A percentile compares a stretch with the other conserved stretches of the same genome.
These are phyloP conservation scores for Salix udensis DNA, from an alignment of 345 rosid species.

Conservation along the genomic window DNA sequence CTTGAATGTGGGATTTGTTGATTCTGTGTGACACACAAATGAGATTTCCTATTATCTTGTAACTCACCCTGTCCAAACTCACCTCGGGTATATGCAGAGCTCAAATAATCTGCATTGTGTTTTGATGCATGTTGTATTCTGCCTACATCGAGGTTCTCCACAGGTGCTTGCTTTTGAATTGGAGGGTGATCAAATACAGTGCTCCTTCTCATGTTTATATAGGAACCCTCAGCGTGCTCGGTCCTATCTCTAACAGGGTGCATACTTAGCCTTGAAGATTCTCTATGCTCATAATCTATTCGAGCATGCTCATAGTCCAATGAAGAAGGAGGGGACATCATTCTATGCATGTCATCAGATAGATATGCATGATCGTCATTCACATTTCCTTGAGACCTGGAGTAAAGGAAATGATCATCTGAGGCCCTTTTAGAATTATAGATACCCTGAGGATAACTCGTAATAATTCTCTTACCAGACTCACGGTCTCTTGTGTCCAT, in stretches of 20 bases:
- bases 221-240: conserved; percentile 32
- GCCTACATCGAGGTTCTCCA: conserved; percentile 28
- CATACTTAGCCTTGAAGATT: conserved; percentile 33
- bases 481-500: conserved; percentile 30
- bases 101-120: conserved; percentile 29
- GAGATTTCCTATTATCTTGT: conserved; percentile 27
- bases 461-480: conserved; percentile 26
- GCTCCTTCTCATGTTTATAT: conserved; percentile 31
- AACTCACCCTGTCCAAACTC: conserved; percentile 33
- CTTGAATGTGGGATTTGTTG: conserved; percentile 34
- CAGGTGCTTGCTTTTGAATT: conserved; percentile 22
- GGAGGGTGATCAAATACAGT: conserved; percentile 25
- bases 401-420: conserved; percentile 31
- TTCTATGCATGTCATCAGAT: conserved; percentile 26
- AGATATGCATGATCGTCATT: conserved; percentile 32
- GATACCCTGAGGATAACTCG: conserved; percentile 19
- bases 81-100: conserved; percentile 24
- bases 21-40: conserved; percentile 22
- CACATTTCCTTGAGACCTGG: conserved; percentile 25
- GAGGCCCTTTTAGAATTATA: conserved; percentile 33
- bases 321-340: conserved; percentile 29
- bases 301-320: conserved; percentile 31
- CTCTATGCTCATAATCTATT: conserved; percentile 29
- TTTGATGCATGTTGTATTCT: conserved; percentile 32
- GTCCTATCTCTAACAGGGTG: conserved; percentile 29